Evolutionary conservation across 345 rosid genomes (phyloP).

Genomic region (Populus simonii): DNA sequence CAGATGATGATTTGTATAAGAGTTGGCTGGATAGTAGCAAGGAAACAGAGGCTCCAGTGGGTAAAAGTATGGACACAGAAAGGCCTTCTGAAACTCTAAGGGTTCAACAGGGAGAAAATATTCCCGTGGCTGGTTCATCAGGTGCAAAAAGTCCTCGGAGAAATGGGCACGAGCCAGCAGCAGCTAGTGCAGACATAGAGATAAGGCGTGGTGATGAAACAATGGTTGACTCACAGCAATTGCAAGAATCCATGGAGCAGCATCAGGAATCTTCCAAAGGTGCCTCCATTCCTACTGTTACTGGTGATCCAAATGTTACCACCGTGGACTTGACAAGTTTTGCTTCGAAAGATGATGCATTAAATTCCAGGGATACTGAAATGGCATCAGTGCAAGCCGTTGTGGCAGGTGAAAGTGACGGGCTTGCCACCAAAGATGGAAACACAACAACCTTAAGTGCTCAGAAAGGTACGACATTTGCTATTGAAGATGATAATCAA

Average conservation of each 20-base stretch:
- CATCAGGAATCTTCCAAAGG: conserved; percentile 32
- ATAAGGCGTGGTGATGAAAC: conserved; percentile 25
- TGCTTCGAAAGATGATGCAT: background rate
- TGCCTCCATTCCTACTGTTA: conserved; percentile 12
- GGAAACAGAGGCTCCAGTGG: conserved; percentile 19
- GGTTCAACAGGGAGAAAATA: conserved; percentile 17
- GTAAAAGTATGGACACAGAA: conserved; percentile 16
- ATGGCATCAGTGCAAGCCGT: conserved; percentile 11
- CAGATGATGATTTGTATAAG: conserved; percentile 39
- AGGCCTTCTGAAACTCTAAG: conserved; percentile 4
- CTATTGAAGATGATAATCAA: conserved; percentile 28
- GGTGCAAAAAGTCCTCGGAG: conserved; percentile 19
- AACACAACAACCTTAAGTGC: conserved; percentile 3
- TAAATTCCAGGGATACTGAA: conserved; percentile 6
- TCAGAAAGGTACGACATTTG: conserved; percentile 16
- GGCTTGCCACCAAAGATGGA: background rate
- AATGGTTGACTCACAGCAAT: conserved; percentile 24
- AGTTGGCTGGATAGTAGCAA: conserved; percentile 37
- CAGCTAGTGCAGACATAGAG: conserved; percentile 20
- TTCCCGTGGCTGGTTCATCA: conserved; percentile 9
- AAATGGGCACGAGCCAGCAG: conserved; percentile 23
- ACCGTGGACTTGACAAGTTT: conserved; percentile 8
- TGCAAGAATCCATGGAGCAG: conserved; percentile 28
- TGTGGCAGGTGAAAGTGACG: conserved; percentile 13
- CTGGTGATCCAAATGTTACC: background rate